Conservation (phyloP, 371 early-diverging fungal species). For the Mortierella sp. region DNA sequence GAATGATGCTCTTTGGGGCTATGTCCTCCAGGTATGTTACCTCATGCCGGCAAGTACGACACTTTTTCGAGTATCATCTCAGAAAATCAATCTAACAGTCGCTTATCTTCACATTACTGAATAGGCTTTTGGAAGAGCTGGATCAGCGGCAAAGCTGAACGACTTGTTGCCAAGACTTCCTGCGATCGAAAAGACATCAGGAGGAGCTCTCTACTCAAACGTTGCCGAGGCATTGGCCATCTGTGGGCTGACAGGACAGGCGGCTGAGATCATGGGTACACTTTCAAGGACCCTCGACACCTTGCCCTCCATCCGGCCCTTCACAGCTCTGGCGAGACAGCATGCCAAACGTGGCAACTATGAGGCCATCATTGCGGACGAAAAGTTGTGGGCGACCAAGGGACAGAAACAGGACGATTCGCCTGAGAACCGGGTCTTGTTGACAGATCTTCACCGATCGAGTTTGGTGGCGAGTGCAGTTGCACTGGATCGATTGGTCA, state of each 20-base stretch:
- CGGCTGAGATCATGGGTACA: constrained; percentile 22
- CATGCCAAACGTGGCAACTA: constrained; percentile 43
- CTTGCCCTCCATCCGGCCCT: constrained; percentile 27
- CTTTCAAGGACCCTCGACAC: constrained; percentile 13
- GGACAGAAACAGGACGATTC: constrained; percentile 1
- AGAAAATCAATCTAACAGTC: not conserved
- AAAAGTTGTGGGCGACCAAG: constrained; percentile 22
- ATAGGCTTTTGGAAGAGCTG: constrained; percentile 45
- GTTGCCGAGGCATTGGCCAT: constrained; percentile 46
- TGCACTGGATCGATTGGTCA: constrained; percentile 38
- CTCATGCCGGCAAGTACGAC: not conserved
- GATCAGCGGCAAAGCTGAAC: constrained; percentile 19
- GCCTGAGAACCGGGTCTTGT: not conserved
- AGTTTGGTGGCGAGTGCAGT: constrained; percentile 26
- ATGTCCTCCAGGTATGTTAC: constrained; percentile 40
- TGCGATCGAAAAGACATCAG: constrained; percentile 4
- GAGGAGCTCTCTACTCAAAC: constrained; percentile 19
- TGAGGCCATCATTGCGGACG: constrained; percentile 30
- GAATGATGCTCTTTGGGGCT: constrained; percentile 47
- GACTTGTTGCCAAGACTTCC: constrained; percentile 24
- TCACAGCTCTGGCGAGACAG: constrained; percentile 37
- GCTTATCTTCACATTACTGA: not conserved
- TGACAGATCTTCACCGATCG: constrained; percentile 27
- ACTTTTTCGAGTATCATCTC: no score
- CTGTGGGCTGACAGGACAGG: constrained; percentile 27